Conservation (phyloP, 805 yeast species). For the Candida rishiriensis region DNA sequence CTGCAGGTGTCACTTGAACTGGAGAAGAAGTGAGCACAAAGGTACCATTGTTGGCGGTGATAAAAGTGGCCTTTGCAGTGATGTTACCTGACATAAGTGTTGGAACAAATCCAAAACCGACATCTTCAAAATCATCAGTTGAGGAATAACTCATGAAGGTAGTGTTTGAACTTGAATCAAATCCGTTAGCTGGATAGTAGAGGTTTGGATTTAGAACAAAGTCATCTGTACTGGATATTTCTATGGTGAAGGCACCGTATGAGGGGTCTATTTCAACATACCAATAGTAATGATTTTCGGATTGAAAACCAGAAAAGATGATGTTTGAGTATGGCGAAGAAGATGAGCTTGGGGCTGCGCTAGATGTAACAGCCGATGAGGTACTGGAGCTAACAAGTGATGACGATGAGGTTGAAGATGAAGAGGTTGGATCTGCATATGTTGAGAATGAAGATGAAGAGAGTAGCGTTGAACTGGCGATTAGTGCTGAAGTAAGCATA, state of each 20-base stretch:
- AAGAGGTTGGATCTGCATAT: slow-evolving; percentile 10
- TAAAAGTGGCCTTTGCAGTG: not conserved
- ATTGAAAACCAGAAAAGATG: not conserved
- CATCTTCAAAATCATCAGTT: not conserved
- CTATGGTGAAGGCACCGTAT: not conserved
- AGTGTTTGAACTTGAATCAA: not conserved
- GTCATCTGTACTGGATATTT: not conserved
- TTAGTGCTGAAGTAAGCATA: too few relatives aligned
- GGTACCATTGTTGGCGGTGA: not conserved
- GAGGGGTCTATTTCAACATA: not conserved
- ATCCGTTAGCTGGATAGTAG: not conserved
- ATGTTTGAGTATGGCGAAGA: not conserved
- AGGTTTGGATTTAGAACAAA: not conserved
- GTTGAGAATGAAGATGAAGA: too few relatives aligned
- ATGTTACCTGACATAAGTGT: not conserved
- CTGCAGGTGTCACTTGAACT: not conserved
- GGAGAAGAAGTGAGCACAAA: not conserved
- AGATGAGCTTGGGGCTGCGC: not conserved
- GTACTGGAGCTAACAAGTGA: not conserved
- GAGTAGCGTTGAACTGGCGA: too few relatives aligned
- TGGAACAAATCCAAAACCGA: not conserved
- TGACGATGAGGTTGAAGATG: not conserved
- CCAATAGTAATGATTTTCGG: not conserved
- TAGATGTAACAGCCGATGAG: not conserved
- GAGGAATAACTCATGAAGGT: not conserved